These are phyloP conservation scores for Elaeis guineensis DNA, from an alignment of 176 grass and related monocot species.

Conservation along the genomic window DNA sequence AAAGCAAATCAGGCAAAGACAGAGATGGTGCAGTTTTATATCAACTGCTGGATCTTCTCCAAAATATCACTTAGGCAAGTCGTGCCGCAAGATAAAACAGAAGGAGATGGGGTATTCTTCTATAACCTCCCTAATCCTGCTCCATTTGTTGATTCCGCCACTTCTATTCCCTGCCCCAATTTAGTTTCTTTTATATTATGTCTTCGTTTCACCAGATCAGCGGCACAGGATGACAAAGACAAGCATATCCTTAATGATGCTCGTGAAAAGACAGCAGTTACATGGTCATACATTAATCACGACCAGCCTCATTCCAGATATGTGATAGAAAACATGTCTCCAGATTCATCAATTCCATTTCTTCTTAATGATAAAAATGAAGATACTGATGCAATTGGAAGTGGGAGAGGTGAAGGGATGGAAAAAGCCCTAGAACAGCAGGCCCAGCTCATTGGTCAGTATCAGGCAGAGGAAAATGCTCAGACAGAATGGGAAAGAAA, in stretches of 20 bases:
- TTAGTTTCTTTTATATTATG: background rate
- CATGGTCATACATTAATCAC: conserved; percentile 13
- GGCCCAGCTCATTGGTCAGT: conserved; percentile 71
- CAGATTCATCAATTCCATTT: conserved; percentile 1
- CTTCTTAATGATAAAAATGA: conserved; percentile 13
- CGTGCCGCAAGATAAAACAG: conserved; percentile 79
- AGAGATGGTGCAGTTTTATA: conserved; percentile 33
- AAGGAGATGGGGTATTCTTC: conserved; percentile 35
- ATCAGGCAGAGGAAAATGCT: conserved; percentile 66
- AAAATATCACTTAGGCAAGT: conserved; percentile 81
- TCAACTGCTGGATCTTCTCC: conserved; percentile 48
- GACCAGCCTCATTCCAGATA: conserved; percentile 24
- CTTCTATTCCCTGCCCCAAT: conserved; percentile 5
- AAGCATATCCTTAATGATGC: conserved; percentile 5
- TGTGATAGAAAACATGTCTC: background rate
- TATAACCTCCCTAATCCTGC: conserved; percentile 1
- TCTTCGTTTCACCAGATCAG: conserved; percentile 22
- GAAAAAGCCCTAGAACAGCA: conserved; percentile 71
- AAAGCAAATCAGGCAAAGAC: conserved; percentile 51
- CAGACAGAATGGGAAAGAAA: conserved; percentile 81
- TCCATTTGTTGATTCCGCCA: background rate
- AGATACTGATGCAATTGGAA: conserved; percentile 26
- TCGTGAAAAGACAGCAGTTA: conserved; percentile 6
- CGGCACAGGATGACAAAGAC: conserved; percentile 15
- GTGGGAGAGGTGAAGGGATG: conserved; percentile 52